A percentile compares a stretch with the other conserved stretches of the same genome.
phyloP scores from a whole-genome alignment of 2,329 filamentous ascomycete species.

The Exutisphaerella laricina region DNA sequence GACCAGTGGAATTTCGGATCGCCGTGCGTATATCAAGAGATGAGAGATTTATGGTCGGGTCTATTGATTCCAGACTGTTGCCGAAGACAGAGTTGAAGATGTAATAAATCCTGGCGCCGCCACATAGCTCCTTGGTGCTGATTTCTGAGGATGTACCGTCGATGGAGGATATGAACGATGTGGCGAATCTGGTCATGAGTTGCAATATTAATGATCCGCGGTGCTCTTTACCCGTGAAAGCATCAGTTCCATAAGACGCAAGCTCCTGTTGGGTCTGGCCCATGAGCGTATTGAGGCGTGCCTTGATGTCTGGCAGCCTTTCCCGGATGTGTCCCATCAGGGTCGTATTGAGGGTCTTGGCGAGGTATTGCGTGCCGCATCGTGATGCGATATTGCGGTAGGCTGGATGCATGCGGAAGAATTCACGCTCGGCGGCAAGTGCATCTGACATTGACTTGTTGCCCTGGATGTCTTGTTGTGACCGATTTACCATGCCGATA shows the following conservation, averaged over 20 bases:
- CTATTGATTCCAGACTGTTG: conserved; percentile 90
- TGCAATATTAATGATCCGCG: conserved; percentile 90
- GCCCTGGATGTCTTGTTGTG: conserved; percentile 94
- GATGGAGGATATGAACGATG: conserved; percentile 96
- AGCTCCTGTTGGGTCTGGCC: conserved; percentile 99
- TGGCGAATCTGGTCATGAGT: conserved; percentile 96
- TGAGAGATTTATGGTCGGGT: conserved; percentile 91
- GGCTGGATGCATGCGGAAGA: conserved; percentile 94
- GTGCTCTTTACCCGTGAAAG: conserved; percentile 96
- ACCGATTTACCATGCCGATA: conserved; percentile 95
- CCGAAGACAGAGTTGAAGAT: conserved; percentile 99
- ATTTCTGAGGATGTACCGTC: conserved; percentile 98
- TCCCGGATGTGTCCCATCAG: conserved; percentile 96
- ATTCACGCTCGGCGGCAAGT: conserved; percentile 81
- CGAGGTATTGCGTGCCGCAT: conserved; percentile 90
- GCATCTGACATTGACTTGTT: conserved; percentile 94
- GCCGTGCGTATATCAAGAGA: conserved; percentile 93
- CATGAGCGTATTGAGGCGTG: conserved; percentile 94
- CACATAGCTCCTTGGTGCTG: conserved; percentile 94
- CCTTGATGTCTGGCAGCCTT: conserved; percentile 94
- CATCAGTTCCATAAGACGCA: conserved; percentile 94
- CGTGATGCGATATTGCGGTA: conserved; percentile 93
- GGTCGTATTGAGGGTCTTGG: conserved; percentile 90
- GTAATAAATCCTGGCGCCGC: conserved; percentile 93
- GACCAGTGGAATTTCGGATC: conserved; percentile 95